Percentiles rank a stretch among this genome's conserved stretches.
These are phyloP conservation scores for Moesziomyces sp. DNA, from an alignment of 1,284 basidiomycete species.

Conservation along the genomic window DNA sequence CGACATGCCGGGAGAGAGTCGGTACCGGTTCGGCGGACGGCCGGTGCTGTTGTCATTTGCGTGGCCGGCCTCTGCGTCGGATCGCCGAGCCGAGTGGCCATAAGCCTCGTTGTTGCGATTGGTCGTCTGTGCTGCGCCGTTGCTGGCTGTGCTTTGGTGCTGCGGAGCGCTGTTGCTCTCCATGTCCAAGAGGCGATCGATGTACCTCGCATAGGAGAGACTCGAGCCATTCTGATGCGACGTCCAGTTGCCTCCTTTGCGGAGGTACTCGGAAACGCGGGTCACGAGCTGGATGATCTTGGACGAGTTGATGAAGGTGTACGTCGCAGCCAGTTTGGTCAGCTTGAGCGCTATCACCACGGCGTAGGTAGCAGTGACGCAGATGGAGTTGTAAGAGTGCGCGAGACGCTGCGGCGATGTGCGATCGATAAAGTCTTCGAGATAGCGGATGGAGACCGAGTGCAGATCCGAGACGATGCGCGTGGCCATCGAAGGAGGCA, in stretches of 20 bases:
- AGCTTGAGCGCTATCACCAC: constrained; percentile 41
- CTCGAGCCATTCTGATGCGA: constrained; percentile 40
- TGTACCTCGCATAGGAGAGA: constrained; percentile 35
- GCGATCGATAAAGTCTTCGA: constrained; percentile 37
- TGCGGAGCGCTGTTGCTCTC: constrained; percentile 7
- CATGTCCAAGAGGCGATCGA: constrained; percentile 34
- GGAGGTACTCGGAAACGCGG: constrained; percentile 30
- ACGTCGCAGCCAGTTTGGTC: constrained; percentile 30
- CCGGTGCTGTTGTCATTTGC: not conserved
- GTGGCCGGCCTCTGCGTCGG: not conserved
- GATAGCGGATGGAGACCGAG: constrained; percentile 34
- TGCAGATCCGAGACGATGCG: constrained; percentile 39
- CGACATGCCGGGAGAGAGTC: not conserved
- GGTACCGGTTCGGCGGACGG: not conserved
- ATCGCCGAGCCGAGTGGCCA: not conserved
- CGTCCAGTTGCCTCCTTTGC: constrained; percentile 34
- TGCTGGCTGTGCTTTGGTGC: not conserved
- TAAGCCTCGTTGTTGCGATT: not conserved
- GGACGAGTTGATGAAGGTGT: constrained; percentile 32
- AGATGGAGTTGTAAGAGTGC: constrained; percentile 47
- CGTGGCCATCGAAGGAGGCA: constrained; percentile 23
- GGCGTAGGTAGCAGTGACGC: constrained; percentile 41
- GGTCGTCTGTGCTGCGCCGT: not conserved
- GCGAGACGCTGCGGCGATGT: constrained; percentile 37
- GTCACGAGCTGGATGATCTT: constrained; percentile 28